Base-by-base conservation (phyloP, 495 filamentous ascomycete genomes). In the Penicillium cosmopolitanum region DNA sequence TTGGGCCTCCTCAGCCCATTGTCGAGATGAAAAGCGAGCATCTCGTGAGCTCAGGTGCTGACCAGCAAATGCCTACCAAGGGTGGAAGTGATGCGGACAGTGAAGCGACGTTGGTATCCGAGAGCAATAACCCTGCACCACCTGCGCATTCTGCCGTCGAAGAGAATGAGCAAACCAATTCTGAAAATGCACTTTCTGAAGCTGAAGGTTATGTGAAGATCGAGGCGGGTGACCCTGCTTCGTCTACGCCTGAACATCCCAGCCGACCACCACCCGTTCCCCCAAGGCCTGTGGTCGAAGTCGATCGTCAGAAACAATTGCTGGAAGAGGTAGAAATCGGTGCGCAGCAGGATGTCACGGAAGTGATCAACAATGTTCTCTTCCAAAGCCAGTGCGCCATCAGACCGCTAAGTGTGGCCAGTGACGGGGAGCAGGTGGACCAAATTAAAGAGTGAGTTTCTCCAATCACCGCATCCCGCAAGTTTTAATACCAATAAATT, bases 351-450 rank as follows among this genome's bases (percentile, higher is more conserved):
- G 95, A 98, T 76, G 95, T 96, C 7, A 93, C 90, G 10, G 95
- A 98, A 71, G 93, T 96, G 38, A 93, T 97, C 70, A 91, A 91
- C 40, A 93, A 95, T 68, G 87, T 96, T 21, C 82, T 96, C 36
- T 93, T 93, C 63, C 90, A 94, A 40, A 80, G 97, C n/a, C 87
- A 91, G 67, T 92, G 90, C 61, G 93, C 93, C 4, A 93, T 97
- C 66, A 87, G 84, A 61, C 82, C 92, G 36, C 75, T 78, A 6
- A 73, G 75, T 2, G 73, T 87, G 54, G 85, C 84, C 28, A 70
- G 80, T 11, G 81, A 85, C 42, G 89, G 88, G 7, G 89, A 92
- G 66, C 93, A 96, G 73, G 72, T 87, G 7, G 96, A 98, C 69
- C 78, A 81, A 47, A 85, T 97, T 44, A 89, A 91, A 73, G 72